Conservation (phyloP, 805 yeast species). For the Ogataea salicorniae region DNA sequence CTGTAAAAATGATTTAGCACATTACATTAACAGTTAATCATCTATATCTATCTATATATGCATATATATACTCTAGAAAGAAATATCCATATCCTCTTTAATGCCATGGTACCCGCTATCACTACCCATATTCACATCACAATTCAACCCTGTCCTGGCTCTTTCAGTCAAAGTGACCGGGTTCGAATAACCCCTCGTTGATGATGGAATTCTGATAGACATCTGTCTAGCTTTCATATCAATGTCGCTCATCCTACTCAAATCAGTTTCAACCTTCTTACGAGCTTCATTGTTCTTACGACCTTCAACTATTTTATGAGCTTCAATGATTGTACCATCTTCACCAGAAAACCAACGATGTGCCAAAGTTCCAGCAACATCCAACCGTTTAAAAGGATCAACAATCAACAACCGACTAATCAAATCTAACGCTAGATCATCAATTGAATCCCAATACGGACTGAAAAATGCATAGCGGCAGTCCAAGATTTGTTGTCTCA, state of each 20-base stretch:
- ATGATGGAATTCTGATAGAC: constrained; percentile 22
- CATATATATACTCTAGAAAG: constrained; percentile 5
- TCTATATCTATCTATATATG: no score
- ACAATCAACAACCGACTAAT: constrained; percentile 57
- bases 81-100: neutral
- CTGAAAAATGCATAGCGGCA: constrained; percentile 72
- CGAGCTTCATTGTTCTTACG: neutral
- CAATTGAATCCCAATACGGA: constrained; percentile 73
- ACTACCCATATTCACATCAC: constrained; percentile 20
- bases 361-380: constrained; percentile 32
- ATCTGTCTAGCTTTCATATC: constrained; percentile 11
- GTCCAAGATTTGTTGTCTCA: constrained; percentile 66
- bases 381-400: constrained; percentile 40
- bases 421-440: constrained; percentile 60
- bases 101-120: constrained; percentile 5
- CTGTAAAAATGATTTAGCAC: no score
- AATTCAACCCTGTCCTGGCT: constrained; percentile 16
- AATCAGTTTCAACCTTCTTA: neutral
- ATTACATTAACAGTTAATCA: no score
- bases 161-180: constrained; percentile 26
- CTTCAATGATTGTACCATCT: neutral
- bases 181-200: constrained; percentile 22
- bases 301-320: neutral
- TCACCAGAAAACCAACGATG: constrained; percentile 41
- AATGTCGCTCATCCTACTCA: neutral